Evolutionary conservation across 2,329 filamentous ascomycete species (phyloP), one percentile per base, ranked within the genome.

Genomic region (Aureobasidium mangrovei): DNA sequence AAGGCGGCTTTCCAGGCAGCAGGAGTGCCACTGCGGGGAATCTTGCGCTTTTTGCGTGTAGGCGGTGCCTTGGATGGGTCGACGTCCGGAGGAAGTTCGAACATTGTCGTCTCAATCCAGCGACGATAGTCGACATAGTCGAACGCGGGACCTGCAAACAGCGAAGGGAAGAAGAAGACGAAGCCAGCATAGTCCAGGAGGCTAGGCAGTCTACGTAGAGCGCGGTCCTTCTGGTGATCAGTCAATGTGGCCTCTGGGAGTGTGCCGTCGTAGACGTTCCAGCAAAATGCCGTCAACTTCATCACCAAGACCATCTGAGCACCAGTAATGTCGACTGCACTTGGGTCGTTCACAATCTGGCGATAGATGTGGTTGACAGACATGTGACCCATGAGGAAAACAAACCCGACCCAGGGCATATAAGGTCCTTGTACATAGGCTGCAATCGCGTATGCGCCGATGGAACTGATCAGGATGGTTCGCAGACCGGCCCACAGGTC

Each of bases 301-400:
- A 98, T 98, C 59, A 97, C 85, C 62, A 97, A 73, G 33, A 98
- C 93, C 93, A 98, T 98, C 70, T 98, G 93, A 1, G 91, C 90
- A 57, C 79, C 91, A 0, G 91, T 96, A 61, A 98, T 91, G 68
- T 98, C 93, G 56, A 95, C 77, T 1, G 74, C 71, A 38, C 80
- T 77, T 0, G 87, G 81, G 58, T 82, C 77, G 61, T 86, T 77
- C 38, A 79, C 73, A 38, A 83, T 80, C 69, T 95, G 89, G 38
- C 94, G 86, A 56, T 81, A 75, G 58, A 98, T 85, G 69, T 98
- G 93, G 68, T 83, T 95, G 63, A 91, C 69, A 43, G 91, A 91
- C 85, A 97, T 88, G 72, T 98, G 91, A 54, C 84, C 85, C 91
- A 98, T 97, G 55, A 95, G 75, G 66, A 95, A 96, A 47, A 88